Conservation (phyloP, 306 rosid genomes). For the Crataegus laevigata region DNA sequence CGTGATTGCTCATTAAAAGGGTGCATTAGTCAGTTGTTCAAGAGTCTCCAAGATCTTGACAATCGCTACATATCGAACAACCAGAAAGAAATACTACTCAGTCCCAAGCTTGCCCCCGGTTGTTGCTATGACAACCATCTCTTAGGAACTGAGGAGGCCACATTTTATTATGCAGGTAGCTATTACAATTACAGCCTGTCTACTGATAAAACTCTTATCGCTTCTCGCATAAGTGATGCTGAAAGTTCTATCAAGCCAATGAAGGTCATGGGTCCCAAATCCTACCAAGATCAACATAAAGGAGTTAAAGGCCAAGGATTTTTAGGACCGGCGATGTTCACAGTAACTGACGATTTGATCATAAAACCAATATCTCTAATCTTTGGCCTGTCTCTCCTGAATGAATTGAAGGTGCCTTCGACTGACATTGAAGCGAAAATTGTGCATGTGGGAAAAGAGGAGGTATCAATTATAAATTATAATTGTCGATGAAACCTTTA, state of each 20-base stretch:
- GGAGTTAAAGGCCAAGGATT: background rate
- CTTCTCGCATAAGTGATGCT: no score
- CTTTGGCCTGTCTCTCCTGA: background rate
- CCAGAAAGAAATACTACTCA: background rate
- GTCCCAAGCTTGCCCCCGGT: background rate
- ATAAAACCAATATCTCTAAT: background rate
- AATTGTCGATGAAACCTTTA: no score
- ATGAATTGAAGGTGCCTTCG: background rate
- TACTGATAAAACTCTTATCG: background rate
- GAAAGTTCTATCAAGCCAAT: no score
- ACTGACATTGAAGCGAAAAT: background rate
- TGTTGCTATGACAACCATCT: background rate
- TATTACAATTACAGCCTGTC: no score
- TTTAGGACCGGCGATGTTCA: background rate
- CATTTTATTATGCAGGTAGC: background rate
- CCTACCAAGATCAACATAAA: no score
- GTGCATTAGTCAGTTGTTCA: conserved; percentile 1
- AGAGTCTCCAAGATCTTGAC: background rate
- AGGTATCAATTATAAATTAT: background rate
- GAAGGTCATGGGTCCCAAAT: background rate
- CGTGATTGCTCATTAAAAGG: background rate
- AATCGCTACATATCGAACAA: background rate
- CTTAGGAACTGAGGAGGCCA: background rate
- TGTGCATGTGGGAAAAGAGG: background rate
- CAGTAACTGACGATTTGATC: background rate